These are phyloP conservation scores for Puya raimondii DNA, from an alignment of 176 grass and related monocot genomes.

Conservation along the genomic window DNA sequence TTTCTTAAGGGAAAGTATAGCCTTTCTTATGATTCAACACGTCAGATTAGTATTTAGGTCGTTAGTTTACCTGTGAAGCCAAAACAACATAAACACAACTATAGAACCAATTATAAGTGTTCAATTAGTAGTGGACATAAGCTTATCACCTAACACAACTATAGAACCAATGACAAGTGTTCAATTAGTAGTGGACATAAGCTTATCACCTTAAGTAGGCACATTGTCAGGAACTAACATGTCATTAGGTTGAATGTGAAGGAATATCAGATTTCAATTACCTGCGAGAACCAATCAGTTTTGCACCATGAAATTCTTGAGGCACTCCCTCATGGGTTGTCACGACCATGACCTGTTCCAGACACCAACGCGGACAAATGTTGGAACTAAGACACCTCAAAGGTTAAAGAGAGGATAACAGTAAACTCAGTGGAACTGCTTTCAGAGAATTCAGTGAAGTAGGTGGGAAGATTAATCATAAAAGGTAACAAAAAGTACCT, in stretches of 20 bases:
- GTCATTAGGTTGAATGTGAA: background rate
- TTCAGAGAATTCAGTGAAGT: background rate
- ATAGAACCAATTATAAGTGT: no score
- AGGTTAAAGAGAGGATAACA: no score
- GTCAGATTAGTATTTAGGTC: no score
- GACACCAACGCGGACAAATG: slow-evolving; percentile 8
- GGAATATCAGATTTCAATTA: slow-evolving; percentile 17
- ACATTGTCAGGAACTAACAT: background rate
- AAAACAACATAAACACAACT: no score
- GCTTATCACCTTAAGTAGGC: background rate
- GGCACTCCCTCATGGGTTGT: slow-evolving; percentile 92
- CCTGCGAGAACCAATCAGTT: slow-evolving; percentile 94
- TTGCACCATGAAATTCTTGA: slow-evolving; percentile 87
- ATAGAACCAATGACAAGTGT: no score
- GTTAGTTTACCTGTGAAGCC: no score
- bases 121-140: background rate
- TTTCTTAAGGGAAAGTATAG: no score
- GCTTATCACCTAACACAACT: background rate
- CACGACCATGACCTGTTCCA: slow-evolving; percentile 71
- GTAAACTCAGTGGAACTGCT: no score
- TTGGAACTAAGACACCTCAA: background rate
- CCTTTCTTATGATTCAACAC: no score
- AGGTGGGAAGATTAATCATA: background rate
- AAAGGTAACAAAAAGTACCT: slow-evolving; percentile 30
- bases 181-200: background rate